A percentile compares a stretch with the other conserved stretches of the same genome.
Conservation (phyloP, 2,329 filamentous ascomycete species). For the Pleomassaria siparia region DNA sequence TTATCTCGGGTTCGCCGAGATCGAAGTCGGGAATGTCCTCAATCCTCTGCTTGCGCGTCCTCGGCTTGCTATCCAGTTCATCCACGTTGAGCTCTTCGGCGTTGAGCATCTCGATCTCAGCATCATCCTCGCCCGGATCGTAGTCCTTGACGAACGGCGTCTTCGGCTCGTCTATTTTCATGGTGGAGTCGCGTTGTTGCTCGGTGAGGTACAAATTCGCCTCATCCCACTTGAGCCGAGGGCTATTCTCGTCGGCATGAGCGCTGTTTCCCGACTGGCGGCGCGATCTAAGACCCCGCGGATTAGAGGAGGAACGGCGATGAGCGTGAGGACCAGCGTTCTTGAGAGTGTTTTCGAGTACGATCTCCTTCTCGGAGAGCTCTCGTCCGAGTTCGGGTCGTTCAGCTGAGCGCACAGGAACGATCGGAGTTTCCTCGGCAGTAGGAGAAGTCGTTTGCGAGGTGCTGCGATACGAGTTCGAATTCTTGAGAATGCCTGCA, state of each 20-base stretch:
- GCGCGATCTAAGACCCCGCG: slow-evolving; percentile 68
- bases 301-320: slow-evolving; percentile 76
- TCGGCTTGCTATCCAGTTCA: slow-evolving; percentile 61
- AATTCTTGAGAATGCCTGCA: slow-evolving; percentile 92
- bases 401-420: slow-evolving; percentile 34
- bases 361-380: slow-evolving; percentile 80
- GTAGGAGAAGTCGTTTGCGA: slow-evolving; percentile 49
- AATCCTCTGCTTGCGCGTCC: slow-evolving; percentile 48
- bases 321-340: slow-evolving; percentile 83
- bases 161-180: slow-evolving; percentile 99
- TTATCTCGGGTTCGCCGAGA: slow-evolving; percentile 82
- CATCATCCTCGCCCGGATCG: slow-evolving; percentile 84
- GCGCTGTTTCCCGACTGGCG: slow-evolving; percentile 64
- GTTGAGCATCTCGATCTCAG: slow-evolving; percentile 67
- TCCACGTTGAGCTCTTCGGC: slow-evolving; percentile 70
- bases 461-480: slow-evolving; percentile 62
- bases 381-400: slow-evolving; percentile 51
- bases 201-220: slow-evolving; percentile 96
- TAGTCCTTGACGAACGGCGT: slow-evolving; percentile 94
- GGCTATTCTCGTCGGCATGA: slow-evolving; percentile 60
- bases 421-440: slow-evolving; percentile 37
- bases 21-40: slow-evolving; percentile 91
- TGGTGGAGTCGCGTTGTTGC: slow-evolving; percentile 90
- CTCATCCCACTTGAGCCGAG: slow-evolving; percentile 96
- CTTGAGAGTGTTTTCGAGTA: slow-evolving; percentile 88